phyloP scores from a whole-genome alignment of 768 basidiomycete genomes.

The Collybia nuda region DNA sequence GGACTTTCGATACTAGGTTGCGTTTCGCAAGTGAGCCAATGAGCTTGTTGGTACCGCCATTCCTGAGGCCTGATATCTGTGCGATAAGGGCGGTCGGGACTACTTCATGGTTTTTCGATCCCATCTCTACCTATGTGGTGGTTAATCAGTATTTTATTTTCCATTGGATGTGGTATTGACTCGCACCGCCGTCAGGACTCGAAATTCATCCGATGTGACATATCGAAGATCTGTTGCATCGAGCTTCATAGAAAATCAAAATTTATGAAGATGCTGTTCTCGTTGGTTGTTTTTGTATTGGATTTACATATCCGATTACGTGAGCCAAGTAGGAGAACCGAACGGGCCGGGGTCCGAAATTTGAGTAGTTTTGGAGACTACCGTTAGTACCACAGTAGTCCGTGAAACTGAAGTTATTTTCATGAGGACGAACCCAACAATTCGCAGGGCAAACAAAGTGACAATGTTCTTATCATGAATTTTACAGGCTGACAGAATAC shows the following conservation, averaged over 20 bases:
- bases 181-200: constrained; percentile 90
- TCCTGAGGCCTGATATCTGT: constrained; percentile 89
- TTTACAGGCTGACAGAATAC: no score
- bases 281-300: no score
- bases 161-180: not conserved
- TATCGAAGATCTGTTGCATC: constrained; percentile 95
- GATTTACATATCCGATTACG: constrained; percentile 3
- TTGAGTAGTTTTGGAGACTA: no score
- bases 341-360: not conserved
- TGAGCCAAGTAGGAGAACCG: constrained; percentile 1
- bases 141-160: not conserved
- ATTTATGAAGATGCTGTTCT: not conserved
- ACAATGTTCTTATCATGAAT: no score
- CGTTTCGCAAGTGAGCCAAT: constrained; percentile 90
- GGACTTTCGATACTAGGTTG: constrained; percentile 85
- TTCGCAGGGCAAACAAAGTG: constrained; percentile 18
- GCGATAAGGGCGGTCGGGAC: constrained; percentile 88
- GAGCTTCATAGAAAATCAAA: constrained; percentile 68
- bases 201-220: constrained; percentile 87
- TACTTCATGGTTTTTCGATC: constrained; percentile 96
- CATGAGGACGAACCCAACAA: constrained; percentile 7
- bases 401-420: not conserved
- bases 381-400: no score
- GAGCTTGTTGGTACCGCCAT: constrained; percentile 92
- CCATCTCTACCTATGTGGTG: constrained; percentile 82